Conservation (phyloP, 805 yeast species). For the Wickerhamomyces alni region DNA sequence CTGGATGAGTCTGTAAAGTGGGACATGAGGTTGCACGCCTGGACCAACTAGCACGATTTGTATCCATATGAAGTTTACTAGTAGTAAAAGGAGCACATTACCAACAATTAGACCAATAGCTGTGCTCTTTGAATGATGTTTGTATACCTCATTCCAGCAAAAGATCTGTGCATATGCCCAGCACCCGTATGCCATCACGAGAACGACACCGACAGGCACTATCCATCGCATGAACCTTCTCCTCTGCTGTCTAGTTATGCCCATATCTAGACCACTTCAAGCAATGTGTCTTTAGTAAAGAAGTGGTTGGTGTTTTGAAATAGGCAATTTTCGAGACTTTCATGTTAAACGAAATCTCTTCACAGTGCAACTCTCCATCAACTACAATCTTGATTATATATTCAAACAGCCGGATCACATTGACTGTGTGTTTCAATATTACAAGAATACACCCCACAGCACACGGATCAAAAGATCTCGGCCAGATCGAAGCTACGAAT, state of each 20-base stretch:
- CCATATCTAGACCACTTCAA: background rate
- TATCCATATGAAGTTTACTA: constrained; percentile 37
- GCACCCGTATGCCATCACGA: constrained; percentile 14
- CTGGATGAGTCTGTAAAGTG: constrained; percentile 27
- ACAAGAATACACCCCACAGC: background rate
- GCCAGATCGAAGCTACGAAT: background rate
- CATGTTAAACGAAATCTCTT: no score
- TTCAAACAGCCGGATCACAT: background rate
- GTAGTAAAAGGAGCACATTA: constrained; percentile 21
- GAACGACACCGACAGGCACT: constrained; percentile 8
- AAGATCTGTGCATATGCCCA: constrained; percentile 22
- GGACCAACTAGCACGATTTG: constrained; percentile 48
- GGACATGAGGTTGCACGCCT: constrained; percentile 39
- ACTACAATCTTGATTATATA: no score
- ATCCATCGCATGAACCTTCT: background rate
- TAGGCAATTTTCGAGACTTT: background rate
- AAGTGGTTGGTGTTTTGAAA: no score
- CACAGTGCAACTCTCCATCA: no score
- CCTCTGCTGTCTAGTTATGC: background rate
- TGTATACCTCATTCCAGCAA: constrained; percentile 24
- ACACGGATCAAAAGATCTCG: background rate
- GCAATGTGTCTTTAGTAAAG: background rate
- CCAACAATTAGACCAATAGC: constrained; percentile 29
- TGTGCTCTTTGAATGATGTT: constrained; percentile 20
- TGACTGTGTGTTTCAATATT: background rate